phyloP scores from a whole-genome alignment of 2,329 filamentous ascomycete genomes.

The Diaporthe sp. region DNA sequence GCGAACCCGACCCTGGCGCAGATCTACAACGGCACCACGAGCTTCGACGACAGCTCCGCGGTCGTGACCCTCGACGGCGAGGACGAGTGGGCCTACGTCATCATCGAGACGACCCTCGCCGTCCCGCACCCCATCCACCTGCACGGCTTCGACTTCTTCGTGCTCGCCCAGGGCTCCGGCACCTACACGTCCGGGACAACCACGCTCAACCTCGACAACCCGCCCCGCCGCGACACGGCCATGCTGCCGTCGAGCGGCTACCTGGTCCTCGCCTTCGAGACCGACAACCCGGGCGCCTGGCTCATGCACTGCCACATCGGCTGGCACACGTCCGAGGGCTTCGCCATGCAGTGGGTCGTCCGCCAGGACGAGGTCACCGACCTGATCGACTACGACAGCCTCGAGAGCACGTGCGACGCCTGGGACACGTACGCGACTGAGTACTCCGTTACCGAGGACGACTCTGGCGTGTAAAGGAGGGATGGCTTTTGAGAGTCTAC shows the following conservation, averaged over 20 bases:
- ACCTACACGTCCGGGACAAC: slow-evolving; percentile 48
- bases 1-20: slow-evolving; percentile 58
- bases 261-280: slow-evolving; percentile 63
- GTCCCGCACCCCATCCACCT: slow-evolving; percentile 58
- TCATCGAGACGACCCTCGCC: slow-evolving; percentile 49
- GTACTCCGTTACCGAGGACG: slow-evolving; percentile 47
- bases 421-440: slow-evolving; percentile 50
- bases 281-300: slow-evolving; percentile 67
- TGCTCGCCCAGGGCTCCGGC: slow-evolving; percentile 52
- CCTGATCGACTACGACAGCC: slow-evolving; percentile 43
- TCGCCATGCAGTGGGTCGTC: slow-evolving; percentile 67
- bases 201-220: slow-evolving; percentile 56
- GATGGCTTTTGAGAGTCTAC: not conserved
- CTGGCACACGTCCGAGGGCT: slow-evolving; percentile 65
- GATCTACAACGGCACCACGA: slow-evolving; percentile 46
- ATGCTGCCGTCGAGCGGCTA: slow-evolving; percentile 60
- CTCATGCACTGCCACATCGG: slow-evolving; percentile 62
- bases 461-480: slow-evolving; percentile 51
- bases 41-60: slow-evolving; percentile 49
- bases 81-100: slow-evolving; percentile 53
- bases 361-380: slow-evolving; percentile 48
- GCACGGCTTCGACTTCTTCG: slow-evolving; percentile 59
- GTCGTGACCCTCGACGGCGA: slow-evolving; percentile 48
- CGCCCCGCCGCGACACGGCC: slow-evolving; percentile 63
- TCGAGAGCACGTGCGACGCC: slow-evolving; percentile 49